A percentile compares a stretch with the other conserved stretches of the same genome.
phyloP scores from a whole-genome alignment of 148 eudicot species.

The Amaranthus palmeri region DNA sequence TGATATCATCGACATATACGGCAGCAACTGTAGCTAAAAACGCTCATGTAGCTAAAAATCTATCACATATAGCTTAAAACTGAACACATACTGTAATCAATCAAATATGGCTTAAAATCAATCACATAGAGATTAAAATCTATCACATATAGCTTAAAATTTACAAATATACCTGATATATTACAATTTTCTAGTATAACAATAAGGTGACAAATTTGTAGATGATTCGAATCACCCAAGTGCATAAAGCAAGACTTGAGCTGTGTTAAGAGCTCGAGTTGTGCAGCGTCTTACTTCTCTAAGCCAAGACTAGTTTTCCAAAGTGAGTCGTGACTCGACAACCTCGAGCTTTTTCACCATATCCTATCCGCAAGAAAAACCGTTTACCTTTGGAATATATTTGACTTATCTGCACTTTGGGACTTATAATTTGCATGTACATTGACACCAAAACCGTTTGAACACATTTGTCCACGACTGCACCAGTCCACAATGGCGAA shows the following conservation, averaged over 20 bases:
- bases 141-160: no score
- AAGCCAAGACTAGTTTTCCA: conserved; percentile 1
- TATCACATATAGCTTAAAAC: no score
- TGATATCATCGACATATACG: no score
- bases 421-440: conserved; percentile 3
- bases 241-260: background rate
- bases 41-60: no score
- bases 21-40: no score
- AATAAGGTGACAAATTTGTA: background rate
- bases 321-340: background rate
- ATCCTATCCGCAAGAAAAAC: conserved; percentile 15
- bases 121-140: no score
- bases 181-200: conserved; percentile 11
- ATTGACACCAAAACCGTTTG: background rate
- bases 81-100: no score
- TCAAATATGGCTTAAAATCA: no score
- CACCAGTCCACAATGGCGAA: background rate
- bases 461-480: background rate
- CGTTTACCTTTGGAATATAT: background rate
- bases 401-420: background rate
- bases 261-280: background rate
- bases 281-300: background rate
- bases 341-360: background rate
- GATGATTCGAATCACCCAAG: background rate
- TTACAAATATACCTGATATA: conserved; percentile 15